Evolutionary conservation across 306 rosid species (phyloP), one percentile per base, ranked within the genome.

Genomic region (cucumber (Cucumis sativus)): DNA sequence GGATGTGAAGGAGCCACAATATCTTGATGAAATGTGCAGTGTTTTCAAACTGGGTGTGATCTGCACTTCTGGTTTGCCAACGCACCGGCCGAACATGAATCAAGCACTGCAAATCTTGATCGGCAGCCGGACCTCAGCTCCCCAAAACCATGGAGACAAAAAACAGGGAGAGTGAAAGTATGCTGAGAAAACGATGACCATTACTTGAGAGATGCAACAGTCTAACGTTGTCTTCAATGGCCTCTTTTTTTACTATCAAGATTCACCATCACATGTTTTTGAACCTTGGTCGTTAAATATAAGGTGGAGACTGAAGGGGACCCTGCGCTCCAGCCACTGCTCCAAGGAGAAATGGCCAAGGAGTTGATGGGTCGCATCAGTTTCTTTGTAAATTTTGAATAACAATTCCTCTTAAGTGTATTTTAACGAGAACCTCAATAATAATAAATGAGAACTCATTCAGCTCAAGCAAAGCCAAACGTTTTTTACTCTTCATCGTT

Each of bases 81-180:
- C 81, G 51, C 21, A 7, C 17, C 82, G 93, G 80, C 98, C 98
- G 51, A 73, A 96, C 85, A 95, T 95, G 97, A 82, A 89, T 73
- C 88, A 86, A 64, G 97, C 82, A 30, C 13, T 89, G 39, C 83
- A 84, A 37, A n/a, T 89, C 71, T 80, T 95, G 83, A 79, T 81
- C 35, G 74, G 62, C 14, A 77, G 66, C 56, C 59, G 57, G 18
- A 43, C 47, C 80, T 28, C 61, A 4, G 8, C 39, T 4, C 43
- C 62, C 28, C 41, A 5, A 49, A 56, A 60, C 7, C 83, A 84
- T 11, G 77, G 47, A 49, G 45, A 51, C 6, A 72, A 51, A 51
- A 72, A 71, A 49, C 16, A 25, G 4, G 11, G 21, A 8, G 2
- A 4, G 37, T 23, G 59, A 70, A 23, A 23, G 40, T 23, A 70